Base-by-base conservation (phyloP, 2,329 filamentous ascomycete species). In the Cadophora sp. region DNA sequence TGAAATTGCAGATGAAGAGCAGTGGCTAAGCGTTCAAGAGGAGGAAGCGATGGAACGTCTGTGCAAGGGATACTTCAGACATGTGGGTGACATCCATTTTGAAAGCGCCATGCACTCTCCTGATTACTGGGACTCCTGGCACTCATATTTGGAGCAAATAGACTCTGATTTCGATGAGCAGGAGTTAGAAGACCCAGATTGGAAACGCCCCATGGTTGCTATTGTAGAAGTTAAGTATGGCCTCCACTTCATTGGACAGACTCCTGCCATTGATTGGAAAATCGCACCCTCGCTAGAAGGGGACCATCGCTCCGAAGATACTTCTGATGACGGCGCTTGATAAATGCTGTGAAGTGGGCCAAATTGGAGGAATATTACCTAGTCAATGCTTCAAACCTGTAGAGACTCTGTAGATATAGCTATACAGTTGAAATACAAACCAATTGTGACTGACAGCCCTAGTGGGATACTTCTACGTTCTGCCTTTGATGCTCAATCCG, bases 41-140 rank as follows among this genome's bases (percentile, higher is more conserved):
- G 22, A 51, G 0, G 14, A 50, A 9, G 45, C 20, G 2, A 65
- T 58, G 33, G 55, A 58, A 27, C 55, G 55, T 22, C 43, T 64
- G 8, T 36, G 43, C 8, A 59, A 59, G 14, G 60, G 62, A 30
- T 66, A 68, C 43, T 67, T 64, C 39, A 51, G 56, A 59, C 48
- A 66, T 22, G 45, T 36, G 14, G 65, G 65, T 50, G 59, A 71
- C 45, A 59, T 71, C 18, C 69, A 71, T 36, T 67, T 71, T 16
- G 20, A 59, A n/a, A 62, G 59, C 22, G 30, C 45, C n/a, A 51
- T 50, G 30, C 59, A 53, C 20, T 58, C 55, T 24, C 59, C 59
- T 18, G 59, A 62, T 20, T 39, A 62, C 13, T 62, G 59, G 59
- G 59, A 62, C 33, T 39, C 30, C 4, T 62, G 59, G 45, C 53